Conservation (phyloP, 2,329 filamentous ascomycete species). For the Bipolaris zeicola region DNA sequence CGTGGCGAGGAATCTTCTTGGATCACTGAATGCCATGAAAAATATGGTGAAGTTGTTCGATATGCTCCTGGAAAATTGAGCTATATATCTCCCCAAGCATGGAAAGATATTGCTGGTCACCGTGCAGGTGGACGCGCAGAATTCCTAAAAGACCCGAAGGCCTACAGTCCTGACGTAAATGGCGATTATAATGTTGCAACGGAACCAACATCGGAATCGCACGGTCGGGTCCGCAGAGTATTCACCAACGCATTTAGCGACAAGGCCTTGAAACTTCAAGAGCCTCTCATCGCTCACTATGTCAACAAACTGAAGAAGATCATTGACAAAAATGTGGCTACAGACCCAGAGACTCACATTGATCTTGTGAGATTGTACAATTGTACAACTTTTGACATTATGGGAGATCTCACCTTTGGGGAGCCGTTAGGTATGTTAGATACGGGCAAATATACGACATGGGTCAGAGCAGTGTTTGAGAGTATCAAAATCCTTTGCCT, state of each 20-base stretch:
- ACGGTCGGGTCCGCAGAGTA: background rate
- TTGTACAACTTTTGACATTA: conserved; percentile 6
- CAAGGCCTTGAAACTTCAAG: conserved; percentile 43
- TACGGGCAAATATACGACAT: conserved; percentile 28
- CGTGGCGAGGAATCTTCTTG: background rate
- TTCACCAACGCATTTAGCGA: conserved; percentile 45
- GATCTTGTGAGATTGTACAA: background rate
- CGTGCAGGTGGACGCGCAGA: background rate
- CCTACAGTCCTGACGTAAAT: background rate
- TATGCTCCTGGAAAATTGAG: conserved; percentile 7
- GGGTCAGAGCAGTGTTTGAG: conserved; percentile 34
- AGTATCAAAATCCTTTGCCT: conserved; percentile 10
- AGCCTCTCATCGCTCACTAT: conserved; percentile 43
- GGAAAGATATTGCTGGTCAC: conserved; percentile 14
- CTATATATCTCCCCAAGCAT: conserved; percentile 8
- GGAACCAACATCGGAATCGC: background rate
- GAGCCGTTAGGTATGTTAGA: conserved; percentile 30
- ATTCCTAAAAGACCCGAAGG: background rate
- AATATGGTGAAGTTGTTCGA: conserved; percentile 16
- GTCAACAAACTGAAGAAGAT: conserved; percentile 24
- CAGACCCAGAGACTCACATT: background rate
- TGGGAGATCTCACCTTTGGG: conserved; percentile 40
- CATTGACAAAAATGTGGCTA: background rate
- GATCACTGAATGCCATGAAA: background rate
- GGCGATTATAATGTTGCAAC: background rate